phyloP scores from a whole-genome alignment of 164 flowering plant species.

The Chimonanthus praecox region DNA sequence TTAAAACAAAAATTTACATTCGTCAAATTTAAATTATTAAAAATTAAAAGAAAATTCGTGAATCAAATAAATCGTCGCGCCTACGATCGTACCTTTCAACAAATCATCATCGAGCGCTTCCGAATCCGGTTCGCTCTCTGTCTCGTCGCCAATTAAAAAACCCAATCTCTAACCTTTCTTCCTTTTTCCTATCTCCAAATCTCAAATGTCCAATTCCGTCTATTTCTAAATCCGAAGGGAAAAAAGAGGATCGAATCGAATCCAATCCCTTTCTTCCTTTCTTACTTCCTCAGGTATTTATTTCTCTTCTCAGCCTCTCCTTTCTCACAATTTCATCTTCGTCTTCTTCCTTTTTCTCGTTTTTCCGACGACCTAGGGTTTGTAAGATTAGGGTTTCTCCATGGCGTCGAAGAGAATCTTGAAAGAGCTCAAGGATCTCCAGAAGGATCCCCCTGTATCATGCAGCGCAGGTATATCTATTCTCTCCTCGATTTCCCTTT shows the following conservation, averaged over 20 bases:
- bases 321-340: not conserved
- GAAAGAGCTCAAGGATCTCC: conserved; percentile 61
- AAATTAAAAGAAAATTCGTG: no score
- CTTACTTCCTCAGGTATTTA: not conserved
- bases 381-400: conserved; percentile 7
- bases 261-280: not conserved
- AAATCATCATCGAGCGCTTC: not conserved
- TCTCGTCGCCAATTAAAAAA: not conserved
- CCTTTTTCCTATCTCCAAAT: not conserved
- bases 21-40: no score
- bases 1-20: no score
- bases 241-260: not conserved
- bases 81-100: not conserved
- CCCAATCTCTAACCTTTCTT: not conserved
- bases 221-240: not conserved
- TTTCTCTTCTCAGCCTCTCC: not conserved
- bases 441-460: conserved; percentile 58
- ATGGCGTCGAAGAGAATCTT: conserved; percentile 60
- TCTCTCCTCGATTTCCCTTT: not conserved
- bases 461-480: conserved; percentile 43
- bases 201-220: not conserved
- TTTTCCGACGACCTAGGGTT: not conserved
- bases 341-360: not conserved
- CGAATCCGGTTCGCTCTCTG: not conserved
- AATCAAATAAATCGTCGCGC: no score